Base-by-base conservation (phyloP, 495 filamentous ascomycete species). In the Trichoderma reesei region DNA sequence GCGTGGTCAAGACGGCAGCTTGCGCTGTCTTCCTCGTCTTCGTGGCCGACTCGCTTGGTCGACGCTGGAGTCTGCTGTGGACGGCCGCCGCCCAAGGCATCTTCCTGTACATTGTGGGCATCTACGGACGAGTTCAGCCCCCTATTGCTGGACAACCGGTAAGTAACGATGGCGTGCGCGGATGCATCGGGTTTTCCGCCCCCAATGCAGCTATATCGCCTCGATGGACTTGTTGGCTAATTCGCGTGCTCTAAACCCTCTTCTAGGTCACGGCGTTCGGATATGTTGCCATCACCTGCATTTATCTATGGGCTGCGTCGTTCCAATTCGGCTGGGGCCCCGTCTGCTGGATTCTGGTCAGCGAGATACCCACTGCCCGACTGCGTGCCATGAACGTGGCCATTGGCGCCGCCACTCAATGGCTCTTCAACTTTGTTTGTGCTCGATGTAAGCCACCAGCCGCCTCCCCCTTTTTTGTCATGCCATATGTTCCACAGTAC, bases 261-360 rank as follows among this genome's bases (percentile, higher is more conserved):
- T 9, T 60, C 3, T 63, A 66, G 65, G 82, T 87, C 46, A 79
- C 83, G 7, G 75, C 79, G 0, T 81, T 83, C 14, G 86, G 86
- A 11, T 88, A 88, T 71, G 73, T 88, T 44, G 85, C 86, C 1
- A 78, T 88, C 11, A 81, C 86, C 41, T 85, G 84, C 69, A 85
- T 90, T 64, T 90, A 64, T 44, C 11, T 64, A 7, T 54, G 51
- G 63, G 37, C 36, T 13, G 41, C 41, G 18, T 48, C 5, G 75
- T 88, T 88, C 78, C 86, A 88, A 63, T 88, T 88, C 66, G 86
- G 86, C 36, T 89, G 87, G 87, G 88, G 88, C 0, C 88, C 87
- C 3, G 84, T 85, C 38, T 88, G 86, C 70, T 90, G 87, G 88
- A 88, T 87, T 61, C 85, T 85, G 66, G 82, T 89, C 59, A 82